Evolutionary conservation across 768 basidiomycete genomes (phyloP).

Genomic region (Russula dissimulans): DNA sequence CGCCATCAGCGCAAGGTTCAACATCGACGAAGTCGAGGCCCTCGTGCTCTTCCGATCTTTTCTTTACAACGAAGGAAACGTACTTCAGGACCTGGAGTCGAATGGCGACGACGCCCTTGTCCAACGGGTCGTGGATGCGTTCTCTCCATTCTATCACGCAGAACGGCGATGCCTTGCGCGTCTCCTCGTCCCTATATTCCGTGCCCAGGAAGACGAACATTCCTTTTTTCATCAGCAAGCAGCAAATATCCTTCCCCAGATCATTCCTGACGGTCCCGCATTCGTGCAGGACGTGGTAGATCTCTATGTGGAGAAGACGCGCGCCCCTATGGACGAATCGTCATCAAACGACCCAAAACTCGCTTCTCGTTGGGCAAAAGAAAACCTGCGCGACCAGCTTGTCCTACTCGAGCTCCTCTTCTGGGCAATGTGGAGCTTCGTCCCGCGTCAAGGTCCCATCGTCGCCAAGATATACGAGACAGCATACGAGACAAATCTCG

Average conservation of each 20-base stretch:
- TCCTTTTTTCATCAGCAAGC: constrained; percentile 51
- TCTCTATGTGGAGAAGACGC: constrained; percentile 50
- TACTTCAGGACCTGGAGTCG: constrained; percentile 22
- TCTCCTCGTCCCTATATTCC: constrained; percentile 64
- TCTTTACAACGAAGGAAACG: constrained; percentile 58
- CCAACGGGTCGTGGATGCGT: constrained; percentile 54
- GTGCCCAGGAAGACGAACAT: constrained; percentile 50
- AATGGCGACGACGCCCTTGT: constrained; percentile 38
- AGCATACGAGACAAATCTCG: constrained; percentile 56
- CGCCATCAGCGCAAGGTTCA: constrained; percentile 62
- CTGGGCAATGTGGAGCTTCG: constrained; percentile 77
- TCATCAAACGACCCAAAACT: constrained; percentile 44
- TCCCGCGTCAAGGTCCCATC: constrained; percentile 52
- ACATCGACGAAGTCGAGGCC: constrained; percentile 76
- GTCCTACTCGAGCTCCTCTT: constrained; percentile 80
- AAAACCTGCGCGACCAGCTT: constrained; percentile 69
- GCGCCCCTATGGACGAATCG: constrained; percentile 38
- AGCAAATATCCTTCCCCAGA: constrained; percentile 41
- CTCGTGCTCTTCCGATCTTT: constrained; percentile 68
- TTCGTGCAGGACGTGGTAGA: constrained; percentile 53
- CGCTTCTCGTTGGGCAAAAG: constrained; percentile 63
- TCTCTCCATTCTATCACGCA: constrained; percentile 74
- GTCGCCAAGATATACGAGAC: constrained; percentile 56
- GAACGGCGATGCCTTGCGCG: constrained; percentile 68
- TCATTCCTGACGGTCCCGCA: constrained; percentile 55